phyloP scores from a whole-genome alignment of 805 yeast genomes.

The Ascoidea asiatica region DNA sequence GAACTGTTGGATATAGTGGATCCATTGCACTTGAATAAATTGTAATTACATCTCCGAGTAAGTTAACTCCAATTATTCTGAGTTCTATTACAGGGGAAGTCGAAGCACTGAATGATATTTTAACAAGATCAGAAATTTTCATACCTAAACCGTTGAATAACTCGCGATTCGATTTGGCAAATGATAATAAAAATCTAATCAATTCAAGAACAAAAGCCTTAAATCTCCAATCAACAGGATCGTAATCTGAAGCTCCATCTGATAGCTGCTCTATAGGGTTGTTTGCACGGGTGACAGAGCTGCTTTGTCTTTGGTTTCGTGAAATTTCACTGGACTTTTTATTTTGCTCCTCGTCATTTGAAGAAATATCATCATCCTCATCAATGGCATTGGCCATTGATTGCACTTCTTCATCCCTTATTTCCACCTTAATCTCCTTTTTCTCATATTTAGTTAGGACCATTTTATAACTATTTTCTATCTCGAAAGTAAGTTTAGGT shows the following conservation, averaged over 20 bases:
- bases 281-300: background rate
- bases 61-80: slow-evolving; percentile 48
- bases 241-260: slow-evolving; percentile 5
- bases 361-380: slow-evolving; percentile 10
- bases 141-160: slow-evolving; percentile 28
- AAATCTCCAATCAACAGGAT: slow-evolving; percentile 41
- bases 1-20: slow-evolving; percentile 56
- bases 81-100: slow-evolving; percentile 53
- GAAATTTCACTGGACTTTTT: slow-evolving; percentile 10
- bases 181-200: slow-evolving; percentile 26
- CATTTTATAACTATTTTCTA: slow-evolving; percentile 26
- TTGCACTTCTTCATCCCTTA: slow-evolving; percentile 33
- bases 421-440: slow-evolving; percentile 21
- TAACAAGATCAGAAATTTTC: slow-evolving; percentile 51
- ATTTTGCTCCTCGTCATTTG: slow-evolving; percentile 7
- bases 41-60: slow-evolving; percentile 50
- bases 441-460: slow-evolving; percentile 23
- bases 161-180: slow-evolving; percentile 23
- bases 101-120: slow-evolving; percentile 69
- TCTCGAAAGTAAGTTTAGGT: slow-evolving; percentile 25
- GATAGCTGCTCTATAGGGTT: background rate
- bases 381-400: slow-evolving; percentile 22
- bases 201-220: slow-evolving; percentile 31
- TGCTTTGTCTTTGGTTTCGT: slow-evolving; percentile 11
- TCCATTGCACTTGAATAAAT: slow-evolving; percentile 51